Evolutionary conservation across 163 green algal genomes (phyloP), one percentile per base, ranked within the genome.

Genomic region (Chloroidium sp.): DNA sequence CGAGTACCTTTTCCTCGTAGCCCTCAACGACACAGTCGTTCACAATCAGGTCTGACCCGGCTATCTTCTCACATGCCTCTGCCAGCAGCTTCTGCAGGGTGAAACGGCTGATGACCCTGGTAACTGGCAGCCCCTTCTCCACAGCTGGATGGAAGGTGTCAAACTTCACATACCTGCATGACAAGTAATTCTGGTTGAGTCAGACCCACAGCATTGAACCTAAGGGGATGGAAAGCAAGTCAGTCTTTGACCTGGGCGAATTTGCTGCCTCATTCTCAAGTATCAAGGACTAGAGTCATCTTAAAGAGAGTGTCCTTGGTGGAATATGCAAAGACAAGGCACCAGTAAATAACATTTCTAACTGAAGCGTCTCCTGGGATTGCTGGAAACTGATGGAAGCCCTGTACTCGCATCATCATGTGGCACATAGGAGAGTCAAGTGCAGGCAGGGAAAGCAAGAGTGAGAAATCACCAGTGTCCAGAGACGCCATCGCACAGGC

Each of bases 81-180:
- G 89, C 89, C 77, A 93, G 84, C 58, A 91, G 85, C 6, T 86
- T 59, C 80, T 92, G 88, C 75, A 97, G 87, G 1, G 80, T 89
- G 14, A 94, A 84, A 10, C 94, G 88, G 81, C 88, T 95, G 85
- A 98, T 97, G 62, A 98, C 95, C 14, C 95, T 92, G 0, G 95
- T 98, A 57, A 98, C 91, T 4, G 95, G 95, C 74, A 98, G 90
- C 68, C 95, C 95, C 62, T 87, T 90, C 68, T 95, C 87, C 13
- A 94, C 94, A 2, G 95, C 95, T 8, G 95, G 94, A 81, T 97
- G 93, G 88, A 93, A 98, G 1, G 95, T 98, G 89, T 98, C 94
- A 82, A 98, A 98, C 90, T 98, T 98, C 84, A 96, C 84, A 84
- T 98, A 98, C 94, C 93, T 97, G 89, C 57, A 75, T n/a, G 60